These are phyloP conservation scores for Debaryomyces hansenii DNA, from an alignment of 805 yeast genomes.

Conservation along the genomic window DNA sequence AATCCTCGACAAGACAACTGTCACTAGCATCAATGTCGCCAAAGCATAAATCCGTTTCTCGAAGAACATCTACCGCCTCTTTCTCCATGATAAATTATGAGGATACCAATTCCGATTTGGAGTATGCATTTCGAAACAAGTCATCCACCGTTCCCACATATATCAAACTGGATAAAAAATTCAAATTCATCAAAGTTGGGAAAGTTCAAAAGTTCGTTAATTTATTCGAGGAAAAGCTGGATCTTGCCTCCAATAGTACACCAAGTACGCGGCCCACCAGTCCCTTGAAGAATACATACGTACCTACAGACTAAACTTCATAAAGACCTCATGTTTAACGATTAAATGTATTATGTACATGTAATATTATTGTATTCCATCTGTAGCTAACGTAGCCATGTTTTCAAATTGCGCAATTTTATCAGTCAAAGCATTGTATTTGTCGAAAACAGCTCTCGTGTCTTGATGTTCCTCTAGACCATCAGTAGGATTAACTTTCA, in stretches of 20 bases:
- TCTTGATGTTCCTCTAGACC: conserved; percentile 20
- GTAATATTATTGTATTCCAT: background rate
- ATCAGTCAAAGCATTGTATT: conserved; percentile 36
- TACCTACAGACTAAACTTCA: too few species aligned
- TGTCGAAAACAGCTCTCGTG: conserved; percentile 23
- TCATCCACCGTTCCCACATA: conserved; percentile 31
- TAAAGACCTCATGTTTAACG: conserved; percentile 2
- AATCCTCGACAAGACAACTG: conserved; percentile 6
- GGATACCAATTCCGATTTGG: conserved; percentile 25
- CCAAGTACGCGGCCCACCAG: conserved; percentile 7
- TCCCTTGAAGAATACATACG: conserved; percentile 1
- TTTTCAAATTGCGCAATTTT: conserved; percentile 23
- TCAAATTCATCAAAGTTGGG: conserved; percentile 45
- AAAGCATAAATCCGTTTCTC: conserved; percentile 10
- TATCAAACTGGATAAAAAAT: conserved; percentile 42
- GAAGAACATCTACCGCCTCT: conserved; percentile 19
- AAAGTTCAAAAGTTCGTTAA: conserved; percentile 46
- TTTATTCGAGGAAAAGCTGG: conserved; percentile 39
- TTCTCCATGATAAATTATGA: conserved; percentile 25
- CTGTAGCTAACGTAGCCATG: conserved; percentile 1
- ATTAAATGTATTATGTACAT: conserved; percentile 1
- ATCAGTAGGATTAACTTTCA: conserved; percentile 30
- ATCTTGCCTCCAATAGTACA: conserved; percentile 6
- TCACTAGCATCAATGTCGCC: conserved; percentile 16
- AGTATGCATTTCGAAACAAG: conserved; percentile 29